Evolutionary conservation across 768 basidiomycete species (phyloP).

Genomic region (Kwoniella sp.): DNA sequence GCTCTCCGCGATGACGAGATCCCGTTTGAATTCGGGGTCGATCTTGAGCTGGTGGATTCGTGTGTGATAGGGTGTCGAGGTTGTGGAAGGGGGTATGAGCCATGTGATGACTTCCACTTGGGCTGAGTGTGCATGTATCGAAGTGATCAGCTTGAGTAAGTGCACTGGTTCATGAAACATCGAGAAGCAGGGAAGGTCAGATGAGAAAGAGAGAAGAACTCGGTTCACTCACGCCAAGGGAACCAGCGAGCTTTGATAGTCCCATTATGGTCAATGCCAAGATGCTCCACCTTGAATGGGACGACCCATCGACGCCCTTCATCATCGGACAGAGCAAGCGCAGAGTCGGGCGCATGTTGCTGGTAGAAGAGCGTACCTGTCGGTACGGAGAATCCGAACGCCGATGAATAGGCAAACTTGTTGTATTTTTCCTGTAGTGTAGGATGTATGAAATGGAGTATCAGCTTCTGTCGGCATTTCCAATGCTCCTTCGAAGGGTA

Average conservation of each 20-base stretch:
- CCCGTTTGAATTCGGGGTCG: conserved; percentile 52
- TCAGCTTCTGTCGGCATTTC: conserved; percentile 77
- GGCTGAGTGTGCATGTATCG: conserved; percentile 30
- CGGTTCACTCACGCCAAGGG: conserved; percentile 61
- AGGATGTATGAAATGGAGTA: conserved; percentile 64
- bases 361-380: conserved; percentile 69
- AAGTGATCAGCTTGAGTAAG: neutral
- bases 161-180: no score
- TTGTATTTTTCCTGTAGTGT: conserved; percentile 71
- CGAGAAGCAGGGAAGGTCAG: neutral
- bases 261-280: conserved; percentile 30
- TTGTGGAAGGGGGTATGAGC: conserved; percentile 67
- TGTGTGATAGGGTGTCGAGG: conserved; percentile 68
- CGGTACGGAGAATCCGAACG: conserved; percentile 76
- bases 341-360: conserved; percentile 71
- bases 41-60: conserved; percentile 68
- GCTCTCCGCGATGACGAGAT: conserved; percentile 66
- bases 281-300: conserved; percentile 15
- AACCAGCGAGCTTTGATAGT: conserved; percentile 68
- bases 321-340: conserved; percentile 69
- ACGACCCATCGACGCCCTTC: conserved; percentile 6
- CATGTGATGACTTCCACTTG: conserved; percentile 74
- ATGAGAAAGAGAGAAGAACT: no score
- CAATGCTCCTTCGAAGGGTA: conserved; percentile 70
- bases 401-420: conserved; percentile 73